Evolutionary conservation across 1,139 yeast genomes (phyloP), one percentile per base, ranked within the genome.

Genomic region (Yamadazyma sp.): DNA sequence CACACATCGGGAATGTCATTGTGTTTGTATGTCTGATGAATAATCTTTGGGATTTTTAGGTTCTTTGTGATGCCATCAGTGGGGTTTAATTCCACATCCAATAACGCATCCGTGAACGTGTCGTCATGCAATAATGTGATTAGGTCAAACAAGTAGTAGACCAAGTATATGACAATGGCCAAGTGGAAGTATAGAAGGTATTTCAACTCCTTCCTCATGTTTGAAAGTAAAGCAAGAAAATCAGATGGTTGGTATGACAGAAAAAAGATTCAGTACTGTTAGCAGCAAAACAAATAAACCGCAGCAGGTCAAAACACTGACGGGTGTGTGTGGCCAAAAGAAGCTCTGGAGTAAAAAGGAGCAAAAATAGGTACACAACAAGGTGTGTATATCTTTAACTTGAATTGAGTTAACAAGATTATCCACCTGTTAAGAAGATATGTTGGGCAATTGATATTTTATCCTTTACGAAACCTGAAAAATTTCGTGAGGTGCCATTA

Each of bases 21-120:
- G 20, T 86, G 83, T 60, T 87, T 89, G 64, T 89, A 89, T 12
- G 97, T 89, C 62, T 89, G 97, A 58, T 89, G 97, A 41, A 89
- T 88, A 57, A 89, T 88, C 55, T 85, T 86, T 28, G 97, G 97
- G 35, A 89, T 86, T 34, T 82, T 55, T 42, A 71, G 69, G 10
- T 78, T 79, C 46, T 64, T 64, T 24, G 64, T 64, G 23, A 69
- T 55, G 11, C 66, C 67, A 38, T 62, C 70, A 26, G 61, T 55
- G 4, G 80, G 78, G 47, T 73, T 69, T 41, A 85, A 60, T 48
- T 86, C 94, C 24, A 70, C 64, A 41, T 75, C 77, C 15, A 76
- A 59, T 34, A 86, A 64, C 3, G 85, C 85, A 54, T 82, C 87
- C 23, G 73, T 65, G 51, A 70, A 73, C 1, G 89, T 70, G 56